Evolutionary conservation across 2,329 filamentous ascomycete species (phyloP).

Genomic region (Penicillium frequentans): DNA sequence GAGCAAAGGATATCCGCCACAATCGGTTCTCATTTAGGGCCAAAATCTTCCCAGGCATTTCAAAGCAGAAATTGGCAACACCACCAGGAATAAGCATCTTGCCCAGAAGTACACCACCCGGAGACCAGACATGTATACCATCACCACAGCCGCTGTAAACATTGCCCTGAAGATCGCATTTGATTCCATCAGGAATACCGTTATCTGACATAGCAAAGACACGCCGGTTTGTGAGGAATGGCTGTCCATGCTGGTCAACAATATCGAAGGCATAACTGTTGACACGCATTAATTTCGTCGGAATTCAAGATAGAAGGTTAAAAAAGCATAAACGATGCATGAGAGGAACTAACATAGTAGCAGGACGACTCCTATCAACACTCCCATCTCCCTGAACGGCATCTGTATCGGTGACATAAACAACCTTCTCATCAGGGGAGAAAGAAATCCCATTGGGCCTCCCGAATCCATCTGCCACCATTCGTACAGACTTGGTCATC

Average conservation of each 20-base stretch:
- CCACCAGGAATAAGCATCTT: conserved; percentile 56
- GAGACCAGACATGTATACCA: conserved; percentile 55
- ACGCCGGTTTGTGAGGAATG: conserved; percentile 50
- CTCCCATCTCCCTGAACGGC: conserved; percentile 24
- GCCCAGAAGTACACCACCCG: conserved; percentile 50
- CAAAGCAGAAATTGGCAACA: conserved; percentile 53
- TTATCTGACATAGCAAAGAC: conserved; percentile 52
- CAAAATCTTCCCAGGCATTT: conserved; percentile 34
- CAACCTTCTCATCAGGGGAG: conserved; percentile 37
- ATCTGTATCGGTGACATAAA: conserved; percentile 46
- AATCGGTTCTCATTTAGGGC: conserved; percentile 49
- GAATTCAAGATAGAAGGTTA: not conserved
- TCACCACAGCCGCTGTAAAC: conserved; percentile 58
- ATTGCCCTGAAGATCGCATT: conserved; percentile 54
- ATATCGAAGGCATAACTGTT: conserved; percentile 52
- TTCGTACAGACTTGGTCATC: conserved; percentile 31
- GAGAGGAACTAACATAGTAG: conserved; percentile 22
- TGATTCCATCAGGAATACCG: conserved; percentile 49
- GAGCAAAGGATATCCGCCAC: conserved; percentile 32
- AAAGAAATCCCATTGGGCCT: conserved; percentile 48
- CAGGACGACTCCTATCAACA: conserved; percentile 13
- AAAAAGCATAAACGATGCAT: no score
- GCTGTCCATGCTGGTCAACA: conserved; percentile 30
- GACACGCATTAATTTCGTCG: not conserved
- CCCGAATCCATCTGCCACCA: conserved; percentile 41